phyloP scores from a whole-genome alignment of 108 stramenopile genomes.

The Chaetoceros tenuissimus region DNA sequence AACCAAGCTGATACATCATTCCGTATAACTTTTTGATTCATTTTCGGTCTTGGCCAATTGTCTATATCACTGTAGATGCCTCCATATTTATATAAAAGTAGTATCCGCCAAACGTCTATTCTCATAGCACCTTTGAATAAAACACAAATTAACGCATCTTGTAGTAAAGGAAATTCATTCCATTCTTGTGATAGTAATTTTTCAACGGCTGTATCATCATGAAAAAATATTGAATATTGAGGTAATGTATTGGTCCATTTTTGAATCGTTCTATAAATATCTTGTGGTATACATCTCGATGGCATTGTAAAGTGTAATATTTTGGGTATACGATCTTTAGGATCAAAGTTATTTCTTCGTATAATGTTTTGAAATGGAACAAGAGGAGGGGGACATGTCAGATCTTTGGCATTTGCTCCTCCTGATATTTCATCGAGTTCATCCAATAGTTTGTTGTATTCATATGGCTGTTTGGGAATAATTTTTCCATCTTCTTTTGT shows the following conservation, averaged over 20 bases:
- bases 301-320: neutral
- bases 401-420: neutral
- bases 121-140: conserved; percentile 22
- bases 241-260: conserved; percentile 17
- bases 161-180: conserved; percentile 20
- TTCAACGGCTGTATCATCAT: conserved; percentile 30
- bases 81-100: conserved; percentile 21
- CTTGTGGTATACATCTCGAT: conserved; percentile 3
- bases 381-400: neutral
- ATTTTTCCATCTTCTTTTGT: too few species aligned
- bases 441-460: too few species aligned
- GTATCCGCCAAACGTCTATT: conserved; percentile 31
- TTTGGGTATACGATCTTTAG: neutral
- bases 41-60: conserved; percentile 2
- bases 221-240: conserved; percentile 21
- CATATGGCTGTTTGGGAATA: too few species aligned
- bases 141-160: conserved; percentile 12
- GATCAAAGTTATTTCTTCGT: neutral
- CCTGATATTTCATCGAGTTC: neutral
- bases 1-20: conserved; percentile 7
- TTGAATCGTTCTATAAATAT: neutral
- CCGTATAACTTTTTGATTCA: conserved; percentile 10
- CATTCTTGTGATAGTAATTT: conserved; percentile 11
- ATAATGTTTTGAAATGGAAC: neutral
- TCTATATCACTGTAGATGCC: conserved; percentile 29